A percentile compares a stretch with the other conserved stretches of the same genome.
Conservation (phyloP, 2,329 filamentous ascomycete genomes). For the Capronia coronata region DNA sequence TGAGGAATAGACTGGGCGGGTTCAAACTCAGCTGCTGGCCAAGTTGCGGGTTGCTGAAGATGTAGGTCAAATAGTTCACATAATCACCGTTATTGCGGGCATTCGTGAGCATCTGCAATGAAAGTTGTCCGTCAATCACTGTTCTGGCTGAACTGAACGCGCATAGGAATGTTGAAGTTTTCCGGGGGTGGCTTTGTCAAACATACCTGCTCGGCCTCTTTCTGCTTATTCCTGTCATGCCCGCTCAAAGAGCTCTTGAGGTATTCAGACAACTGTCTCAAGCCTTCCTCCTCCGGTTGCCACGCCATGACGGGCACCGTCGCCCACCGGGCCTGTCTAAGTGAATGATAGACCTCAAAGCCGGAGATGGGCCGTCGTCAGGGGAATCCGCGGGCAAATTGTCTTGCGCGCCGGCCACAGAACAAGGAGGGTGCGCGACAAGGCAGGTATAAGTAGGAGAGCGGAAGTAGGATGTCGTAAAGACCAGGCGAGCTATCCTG, state of each 20-base stretch:
- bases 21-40: conserved; percentile 52
- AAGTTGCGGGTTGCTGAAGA: conserved; percentile 66
- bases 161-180: no score
- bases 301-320: conserved; percentile 63
- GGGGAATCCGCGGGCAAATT: no score
- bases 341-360: conserved; percentile 1
- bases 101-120: conserved; percentile 75
- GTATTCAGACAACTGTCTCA: conserved; percentile 82
- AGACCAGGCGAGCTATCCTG: neutral
- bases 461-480: neutral
- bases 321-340: conserved; percentile 11
- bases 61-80: conserved; percentile 92
- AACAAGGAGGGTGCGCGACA: no score
- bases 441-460: neutral
- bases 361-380: neutral
- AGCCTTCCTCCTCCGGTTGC: conserved; percentile 80
- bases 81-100: conserved; percentile 85
- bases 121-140: neutral
- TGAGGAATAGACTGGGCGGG: conserved; percentile 60
- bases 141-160: no score
- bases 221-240: conserved; percentile 70
- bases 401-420: no score
- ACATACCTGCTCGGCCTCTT: conserved; percentile 81
- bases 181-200: conserved; percentile 7
- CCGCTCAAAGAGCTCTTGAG: conserved; percentile 88